Evolutionary conservation across 2,329 filamentous ascomycete species (phyloP).

Genomic region (Alternaria ventricosa): DNA sequence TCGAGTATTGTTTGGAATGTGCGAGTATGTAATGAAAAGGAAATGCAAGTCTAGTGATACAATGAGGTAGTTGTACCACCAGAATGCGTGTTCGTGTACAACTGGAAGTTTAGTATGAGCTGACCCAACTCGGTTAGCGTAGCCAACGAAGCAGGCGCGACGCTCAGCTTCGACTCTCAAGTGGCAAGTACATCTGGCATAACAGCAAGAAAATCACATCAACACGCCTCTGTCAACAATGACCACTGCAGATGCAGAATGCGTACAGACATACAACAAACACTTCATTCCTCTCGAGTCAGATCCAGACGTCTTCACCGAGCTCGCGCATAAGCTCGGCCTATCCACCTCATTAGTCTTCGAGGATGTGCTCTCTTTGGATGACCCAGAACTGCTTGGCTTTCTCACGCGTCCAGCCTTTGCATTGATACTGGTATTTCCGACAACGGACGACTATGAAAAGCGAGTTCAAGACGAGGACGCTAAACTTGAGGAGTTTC

Average conservation of each 20-base stretch:
- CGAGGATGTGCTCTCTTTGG: constrained; percentile 88
- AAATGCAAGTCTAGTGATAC: too few relatives aligned
- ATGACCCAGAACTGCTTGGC: constrained; percentile 78
- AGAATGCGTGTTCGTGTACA: background rate
- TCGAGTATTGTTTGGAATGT: too few relatives aligned
- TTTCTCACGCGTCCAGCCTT: constrained; percentile 85
- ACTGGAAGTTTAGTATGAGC: background rate
- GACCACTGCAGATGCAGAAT: background rate
- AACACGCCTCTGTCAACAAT: background rate
- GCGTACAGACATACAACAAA: constrained; percentile 13
- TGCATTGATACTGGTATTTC: constrained; percentile 91
- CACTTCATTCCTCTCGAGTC: constrained; percentile 58
- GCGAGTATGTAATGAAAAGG: too few relatives aligned
- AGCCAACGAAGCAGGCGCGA: background rate
- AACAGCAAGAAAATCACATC: background rate
- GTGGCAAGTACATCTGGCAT: background rate
- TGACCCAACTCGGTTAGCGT: background rate
- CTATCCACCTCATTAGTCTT: constrained; percentile 73
- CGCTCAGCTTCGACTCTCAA: background rate
- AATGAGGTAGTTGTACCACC: background rate
- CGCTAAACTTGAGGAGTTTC: constrained; percentile 64
- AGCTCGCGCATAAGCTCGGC: constrained; percentile 81
- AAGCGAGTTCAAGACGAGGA: constrained; percentile 76
- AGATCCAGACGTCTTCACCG: constrained; percentile 88
- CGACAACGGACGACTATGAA: constrained; percentile 79